Evolutionary conservation across 2,329 filamentous ascomycete genomes (phyloP).

Genomic region (Penicillium sclerotiorum): DNA sequence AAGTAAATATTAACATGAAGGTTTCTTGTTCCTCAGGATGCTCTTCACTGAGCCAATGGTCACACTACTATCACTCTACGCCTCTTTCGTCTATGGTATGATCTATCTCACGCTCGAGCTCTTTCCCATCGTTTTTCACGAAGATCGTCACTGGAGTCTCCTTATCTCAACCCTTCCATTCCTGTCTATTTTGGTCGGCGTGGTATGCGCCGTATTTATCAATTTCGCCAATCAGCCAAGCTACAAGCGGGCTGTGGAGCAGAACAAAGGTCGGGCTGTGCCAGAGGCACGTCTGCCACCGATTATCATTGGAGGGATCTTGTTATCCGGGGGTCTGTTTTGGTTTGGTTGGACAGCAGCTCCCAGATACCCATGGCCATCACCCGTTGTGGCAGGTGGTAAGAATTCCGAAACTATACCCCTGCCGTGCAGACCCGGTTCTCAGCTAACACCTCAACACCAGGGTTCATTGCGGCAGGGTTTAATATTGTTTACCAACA

Average conservation of each 20-base stretch:
- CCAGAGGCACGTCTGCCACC: slow-evolving; percentile 49
- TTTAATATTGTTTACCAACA: slow-evolving; percentile 52
- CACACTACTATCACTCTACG: slow-evolving; percentile 48
- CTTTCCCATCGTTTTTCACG: slow-evolving; percentile 52
- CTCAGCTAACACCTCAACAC: neutral
- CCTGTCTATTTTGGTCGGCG: slow-evolving; percentile 48
- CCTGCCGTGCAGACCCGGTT: neutral
- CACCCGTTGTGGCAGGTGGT: slow-evolving; percentile 8
- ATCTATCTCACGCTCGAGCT: slow-evolving; percentile 52
- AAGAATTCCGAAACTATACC: neutral
- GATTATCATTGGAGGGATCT: slow-evolving; percentile 48
- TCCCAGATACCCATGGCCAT: slow-evolving; percentile 15
- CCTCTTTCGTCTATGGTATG: slow-evolving; percentile 51
- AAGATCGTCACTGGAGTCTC: slow-evolving; percentile 41
- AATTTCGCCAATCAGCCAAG: slow-evolving; percentile 47
- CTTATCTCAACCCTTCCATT: slow-evolving; percentile 48
- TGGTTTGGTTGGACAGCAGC: slow-evolving; percentile 48
- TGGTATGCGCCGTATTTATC: slow-evolving; percentile 43
- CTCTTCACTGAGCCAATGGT: slow-evolving; percentile 53
- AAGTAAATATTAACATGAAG: neutral
- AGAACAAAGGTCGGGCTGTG: slow-evolving; percentile 34
- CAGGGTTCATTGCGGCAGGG: slow-evolving; percentile 48
- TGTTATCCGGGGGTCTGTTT: slow-evolving; percentile 49
- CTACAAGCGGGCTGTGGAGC: slow-evolving; percentile 38
- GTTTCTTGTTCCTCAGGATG: slow-evolving; percentile 34